Conservation (phyloP, 2,329 filamentous ascomycete species). For the Bipolaris oryzae region DNA sequence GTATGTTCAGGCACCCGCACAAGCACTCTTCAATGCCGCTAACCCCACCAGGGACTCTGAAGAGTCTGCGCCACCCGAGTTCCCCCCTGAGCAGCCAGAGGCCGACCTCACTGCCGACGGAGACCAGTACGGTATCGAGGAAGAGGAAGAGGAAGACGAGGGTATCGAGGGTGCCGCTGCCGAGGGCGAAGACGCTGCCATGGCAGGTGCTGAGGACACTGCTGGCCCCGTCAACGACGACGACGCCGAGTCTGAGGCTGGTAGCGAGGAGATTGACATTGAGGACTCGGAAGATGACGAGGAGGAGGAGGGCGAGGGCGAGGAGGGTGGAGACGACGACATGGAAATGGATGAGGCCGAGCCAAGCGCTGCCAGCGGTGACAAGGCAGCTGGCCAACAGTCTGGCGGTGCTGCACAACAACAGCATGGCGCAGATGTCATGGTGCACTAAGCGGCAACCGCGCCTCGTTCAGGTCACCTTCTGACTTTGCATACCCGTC, state of each 20-base stretch:
- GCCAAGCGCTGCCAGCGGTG: slow-evolving; percentile 40
- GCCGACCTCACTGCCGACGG: slow-evolving; percentile 85
- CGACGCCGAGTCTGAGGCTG: slow-evolving; percentile 72
- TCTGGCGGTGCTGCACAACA: slow-evolving; percentile 29
- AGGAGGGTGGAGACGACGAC: slow-evolving; percentile 61
- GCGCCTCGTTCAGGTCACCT: background rate
- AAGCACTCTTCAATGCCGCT: slow-evolving; percentile 17
- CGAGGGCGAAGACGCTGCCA: slow-evolving; percentile 72
- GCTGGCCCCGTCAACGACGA: slow-evolving; percentile 63
- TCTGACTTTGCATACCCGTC: slow-evolving; percentile 3
- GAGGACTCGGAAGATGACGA: slow-evolving; percentile 77
- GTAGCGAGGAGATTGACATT: slow-evolving; percentile 78
- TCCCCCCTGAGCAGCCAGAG: slow-evolving; percentile 95
- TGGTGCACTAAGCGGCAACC: slow-evolving; percentile 46
- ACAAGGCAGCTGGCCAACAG: slow-evolving; percentile 35
- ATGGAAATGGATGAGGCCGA: slow-evolving; percentile 64
- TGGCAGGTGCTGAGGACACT: slow-evolving; percentile 70
- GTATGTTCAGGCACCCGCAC: slow-evolving; percentile 58
- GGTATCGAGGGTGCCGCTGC: slow-evolving; percentile 57
- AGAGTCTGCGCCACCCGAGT: slow-evolving; percentile 92
- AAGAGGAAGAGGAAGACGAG: slow-evolving; percentile 71
- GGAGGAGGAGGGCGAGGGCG: slow-evolving; percentile 67
- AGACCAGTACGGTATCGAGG: slow-evolving; percentile 85
- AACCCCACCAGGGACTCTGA: slow-evolving; percentile 83
- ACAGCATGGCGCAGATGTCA: slow-evolving; percentile 44